These are phyloP conservation scores for Pseudogymnoascus sp. DNA, from an alignment of 2,329 filamentous ascomycete species.

Conservation along the genomic window DNA sequence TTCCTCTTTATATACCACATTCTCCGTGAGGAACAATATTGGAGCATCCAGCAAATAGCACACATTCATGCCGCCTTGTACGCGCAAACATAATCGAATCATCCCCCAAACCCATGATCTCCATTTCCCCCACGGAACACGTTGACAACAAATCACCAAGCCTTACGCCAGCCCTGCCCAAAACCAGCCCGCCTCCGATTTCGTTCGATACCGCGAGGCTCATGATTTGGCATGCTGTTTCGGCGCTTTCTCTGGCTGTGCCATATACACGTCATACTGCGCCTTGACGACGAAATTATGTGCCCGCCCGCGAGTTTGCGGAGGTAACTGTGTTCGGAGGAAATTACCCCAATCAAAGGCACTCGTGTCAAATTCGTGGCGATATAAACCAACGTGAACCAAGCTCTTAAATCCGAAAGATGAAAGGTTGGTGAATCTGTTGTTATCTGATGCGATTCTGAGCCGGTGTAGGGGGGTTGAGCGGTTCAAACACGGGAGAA, in stretches of 20 bases:
- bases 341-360: not conserved
- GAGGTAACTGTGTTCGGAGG: not conserved
- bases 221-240: conserved; percentile 4
- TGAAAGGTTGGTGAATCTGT: not conserved
- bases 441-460: not conserved
- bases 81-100: conserved; percentile 7
- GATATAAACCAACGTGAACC: not conserved
- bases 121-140: not conserved
- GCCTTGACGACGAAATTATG: conserved; percentile 5
- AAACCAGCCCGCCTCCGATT: not conserved
- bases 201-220: not conserved
- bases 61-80: conserved; percentile 3
- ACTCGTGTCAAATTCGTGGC: not conserved
- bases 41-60: not conserved
- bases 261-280: conserved; percentile 1
- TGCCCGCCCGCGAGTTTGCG: not conserved
- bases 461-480: not conserved
- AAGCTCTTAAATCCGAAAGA: not conserved
- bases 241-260: not conserved
- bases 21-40: not conserved
- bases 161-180: not conserved
- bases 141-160: not conserved
- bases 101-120: conserved; percentile 5
- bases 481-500: not conserved
- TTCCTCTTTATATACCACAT: not conserved